These are phyloP conservation scores for Coprinopsis strossmayeri DNA, from an alignment of 768 basidiomycete genomes.

Conservation along the genomic window DNA sequence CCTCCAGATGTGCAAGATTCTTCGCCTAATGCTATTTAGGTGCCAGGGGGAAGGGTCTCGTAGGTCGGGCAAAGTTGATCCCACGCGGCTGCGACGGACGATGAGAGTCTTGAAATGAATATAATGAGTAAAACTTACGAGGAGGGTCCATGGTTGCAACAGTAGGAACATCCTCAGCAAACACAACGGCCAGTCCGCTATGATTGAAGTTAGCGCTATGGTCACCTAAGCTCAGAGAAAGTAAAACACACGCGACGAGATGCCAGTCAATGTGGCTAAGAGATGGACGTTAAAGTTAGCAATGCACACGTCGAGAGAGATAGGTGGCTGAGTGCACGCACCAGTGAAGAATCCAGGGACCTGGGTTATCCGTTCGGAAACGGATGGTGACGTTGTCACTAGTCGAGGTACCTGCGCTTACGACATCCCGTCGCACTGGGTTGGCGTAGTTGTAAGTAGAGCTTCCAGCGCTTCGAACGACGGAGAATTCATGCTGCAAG, in stretches of 20 bases:
- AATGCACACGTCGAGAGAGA: conserved; percentile 25
- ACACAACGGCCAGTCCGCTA: too few species aligned
- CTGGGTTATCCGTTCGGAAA: conserved; percentile 56
- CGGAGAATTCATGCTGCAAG: conserved; percentile 29
- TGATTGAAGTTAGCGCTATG: conserved; percentile 12
- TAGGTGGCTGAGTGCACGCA: too few species aligned
- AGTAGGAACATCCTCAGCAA: conserved; percentile 24
- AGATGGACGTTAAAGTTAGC: background rate
- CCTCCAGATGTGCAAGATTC: too few species aligned
- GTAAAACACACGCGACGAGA: conserved; percentile 24
- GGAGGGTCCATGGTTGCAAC: conserved; percentile 15
- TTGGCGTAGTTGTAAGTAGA: conserved; percentile 33
- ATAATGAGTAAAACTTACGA: conserved; percentile 11
- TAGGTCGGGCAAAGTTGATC: conserved; percentile 24
- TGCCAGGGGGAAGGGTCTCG: conserved; percentile 15
- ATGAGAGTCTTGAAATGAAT: background rate
- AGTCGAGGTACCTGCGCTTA: conserved; percentile 21
- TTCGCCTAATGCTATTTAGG: background rate
- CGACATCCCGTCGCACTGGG: conserved; percentile 50
- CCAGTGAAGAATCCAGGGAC: conserved; percentile 42
- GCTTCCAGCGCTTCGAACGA: conserved; percentile 29
- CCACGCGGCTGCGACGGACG: conserved; percentile 22
- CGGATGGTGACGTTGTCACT: conserved; percentile 39
- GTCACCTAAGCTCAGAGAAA: conserved; percentile 22
- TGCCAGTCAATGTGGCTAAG: conserved; percentile 31